A percentile compares a stretch with the other conserved stretches of the same genome.
phyloP scores from a whole-genome alignment of 139 green algal species.

The Picochlorum sp. region DNA sequence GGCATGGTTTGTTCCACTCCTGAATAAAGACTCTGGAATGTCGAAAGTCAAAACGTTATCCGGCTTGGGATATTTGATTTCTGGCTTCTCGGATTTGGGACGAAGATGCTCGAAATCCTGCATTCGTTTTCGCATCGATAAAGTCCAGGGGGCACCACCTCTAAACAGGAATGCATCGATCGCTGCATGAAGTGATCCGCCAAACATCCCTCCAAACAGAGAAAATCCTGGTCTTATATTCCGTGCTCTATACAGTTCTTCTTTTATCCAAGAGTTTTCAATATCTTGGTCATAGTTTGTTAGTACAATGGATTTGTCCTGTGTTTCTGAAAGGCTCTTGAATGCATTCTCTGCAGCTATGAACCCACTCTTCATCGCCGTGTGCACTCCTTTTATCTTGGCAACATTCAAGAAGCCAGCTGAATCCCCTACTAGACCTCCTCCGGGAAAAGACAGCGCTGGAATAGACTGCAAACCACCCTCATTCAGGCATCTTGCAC shows the following conservation, averaged over 20 bases:
- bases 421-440: conserved; percentile 81
- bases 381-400: conserved; percentile 92
- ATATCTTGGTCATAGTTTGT: conserved; percentile 39
- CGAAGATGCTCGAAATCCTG: conserved; percentile 51
- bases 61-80: conserved; percentile 64
- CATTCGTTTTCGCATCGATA: conserved; percentile 23
- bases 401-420: conserved; percentile 89
- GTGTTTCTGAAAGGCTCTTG: not conserved
- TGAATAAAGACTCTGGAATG: conserved; percentile 63
- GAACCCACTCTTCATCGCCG: conserved; percentile 87
- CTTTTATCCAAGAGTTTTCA: conserved; percentile 51
- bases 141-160: conserved; percentile 76
- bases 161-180: conserved; percentile 60
- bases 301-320: conserved; percentile 31
- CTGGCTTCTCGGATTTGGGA: conserved; percentile 25
- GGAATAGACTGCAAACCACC: conserved; percentile 83
- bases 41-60: conserved; percentile 84
- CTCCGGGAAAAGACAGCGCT: conserved; percentile 73
- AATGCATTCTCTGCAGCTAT: conserved; percentile 69
- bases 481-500: conserved; percentile 81
- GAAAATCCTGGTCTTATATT: conserved; percentile 73
- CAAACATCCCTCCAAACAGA: conserved; percentile 33
- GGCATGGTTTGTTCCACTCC: conserved; percentile 83
- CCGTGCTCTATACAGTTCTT: conserved; percentile 48
- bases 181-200: conserved; percentile 59